A percentile compares a stretch with the other conserved stretches of the same genome.
phyloP scores from a whole-genome alignment of 2,329 filamentous ascomycete species.

The Aspergillus sp. region DNA sequence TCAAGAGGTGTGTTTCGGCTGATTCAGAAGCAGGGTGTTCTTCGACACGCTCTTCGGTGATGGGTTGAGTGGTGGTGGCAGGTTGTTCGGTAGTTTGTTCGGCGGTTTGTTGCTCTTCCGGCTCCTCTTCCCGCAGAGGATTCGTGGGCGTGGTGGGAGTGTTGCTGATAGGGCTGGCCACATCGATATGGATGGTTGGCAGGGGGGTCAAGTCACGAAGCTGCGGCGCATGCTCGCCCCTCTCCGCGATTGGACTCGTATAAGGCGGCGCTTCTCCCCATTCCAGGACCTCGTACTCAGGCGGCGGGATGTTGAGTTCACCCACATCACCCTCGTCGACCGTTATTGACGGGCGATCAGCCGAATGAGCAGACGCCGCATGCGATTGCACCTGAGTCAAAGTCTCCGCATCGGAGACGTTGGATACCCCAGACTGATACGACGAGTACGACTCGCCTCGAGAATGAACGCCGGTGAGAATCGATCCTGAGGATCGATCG shows the following conservation, averaged over 20 bases:
- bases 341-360: conserved; percentile 21
- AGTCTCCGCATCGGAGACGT: conserved; percentile 32
- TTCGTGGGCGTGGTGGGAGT: conserved; percentile 29
- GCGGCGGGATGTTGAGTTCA: conserved; percentile 41
- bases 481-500: conserved; percentile 31
- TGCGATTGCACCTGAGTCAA: conserved; percentile 33
- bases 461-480: conserved; percentile 30
- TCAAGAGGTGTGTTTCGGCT: neutral
- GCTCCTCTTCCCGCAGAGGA: conserved; percentile 15
- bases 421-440: conserved; percentile 34
- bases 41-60: neutral
- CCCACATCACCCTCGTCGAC: conserved; percentile 41
- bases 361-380: conserved; percentile 27
- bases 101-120: neutral
- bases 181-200: conserved; percentile 37
- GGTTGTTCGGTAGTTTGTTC: neutral
- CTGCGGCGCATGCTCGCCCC: conserved; percentile 18
- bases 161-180: conserved; percentile 30
- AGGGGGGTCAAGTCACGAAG: conserved; percentile 26
- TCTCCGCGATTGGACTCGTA: conserved; percentile 28
- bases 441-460: conserved; percentile 41
- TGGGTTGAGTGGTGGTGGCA: neutral
- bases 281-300: conserved; percentile 45
- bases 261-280: conserved; percentile 50
- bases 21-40: neutral